These are phyloP conservation scores for Ceratobasidium sp. DNA, from an alignment of 1,284 basidiomycete genomes.

Conservation along the genomic window DNA sequence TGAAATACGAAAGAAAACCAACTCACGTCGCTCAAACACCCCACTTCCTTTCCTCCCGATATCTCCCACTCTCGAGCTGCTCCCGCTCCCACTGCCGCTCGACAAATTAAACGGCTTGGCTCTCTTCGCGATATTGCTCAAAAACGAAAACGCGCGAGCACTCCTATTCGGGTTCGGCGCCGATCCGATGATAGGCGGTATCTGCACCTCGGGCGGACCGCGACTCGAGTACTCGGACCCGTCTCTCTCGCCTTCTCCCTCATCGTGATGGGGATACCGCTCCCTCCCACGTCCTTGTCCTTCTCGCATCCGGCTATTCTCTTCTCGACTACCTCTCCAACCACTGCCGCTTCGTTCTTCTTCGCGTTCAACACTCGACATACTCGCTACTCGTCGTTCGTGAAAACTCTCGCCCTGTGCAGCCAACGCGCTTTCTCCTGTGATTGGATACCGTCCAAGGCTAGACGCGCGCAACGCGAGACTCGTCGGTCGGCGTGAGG, in stretches of 20 bases:
- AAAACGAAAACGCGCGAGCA: slow-evolving; percentile 24
- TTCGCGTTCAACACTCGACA: slow-evolving; percentile 34
- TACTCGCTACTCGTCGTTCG: slow-evolving; percentile 11
- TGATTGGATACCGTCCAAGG: slow-evolving; percentile 20
- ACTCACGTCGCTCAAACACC: slow-evolving; percentile 8
- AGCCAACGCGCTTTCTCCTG: slow-evolving; percentile 4
- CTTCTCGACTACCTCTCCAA: not conserved
- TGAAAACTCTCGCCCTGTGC: slow-evolving; percentile 19
- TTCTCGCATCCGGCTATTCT: not conserved
- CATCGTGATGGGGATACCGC: not conserved
- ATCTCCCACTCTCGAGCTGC: not conserved
- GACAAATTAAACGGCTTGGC: slow-evolving; percentile 11
- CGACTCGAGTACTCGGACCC: slow-evolving; percentile 7
- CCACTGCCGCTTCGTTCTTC: slow-evolving; percentile 11
- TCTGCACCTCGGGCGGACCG: not conserved
- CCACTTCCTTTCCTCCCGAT: not conserved
- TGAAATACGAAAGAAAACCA: too few relatives aligned
- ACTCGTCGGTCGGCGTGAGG: slow-evolving; percentile 16
- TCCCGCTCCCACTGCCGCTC: not conserved
- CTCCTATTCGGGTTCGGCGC: not conserved
- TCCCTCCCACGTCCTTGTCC: not conserved
- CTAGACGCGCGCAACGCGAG: slow-evolving; percentile 34
- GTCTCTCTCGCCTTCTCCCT: slow-evolving; percentile 6
- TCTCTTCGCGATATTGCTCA: slow-evolving; percentile 1
- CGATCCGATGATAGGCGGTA: not conserved